phyloP scores from a whole-genome alignment of 1,139 yeast genomes.

The Saccharomyces hybrid region DNA sequence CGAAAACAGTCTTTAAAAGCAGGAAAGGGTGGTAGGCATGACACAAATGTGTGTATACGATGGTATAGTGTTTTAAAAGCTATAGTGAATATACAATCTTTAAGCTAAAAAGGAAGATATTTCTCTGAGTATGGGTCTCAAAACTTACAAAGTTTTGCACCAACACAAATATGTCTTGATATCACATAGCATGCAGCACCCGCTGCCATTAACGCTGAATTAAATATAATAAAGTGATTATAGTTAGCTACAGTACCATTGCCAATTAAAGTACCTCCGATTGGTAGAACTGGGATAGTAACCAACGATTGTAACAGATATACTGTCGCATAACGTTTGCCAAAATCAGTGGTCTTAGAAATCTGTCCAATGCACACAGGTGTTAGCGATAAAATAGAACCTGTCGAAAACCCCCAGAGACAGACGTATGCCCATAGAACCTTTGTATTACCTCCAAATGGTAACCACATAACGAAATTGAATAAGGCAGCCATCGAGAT shows the following conservation, averaged over 20 bases:
- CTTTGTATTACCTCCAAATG: slow-evolving; percentile 30
- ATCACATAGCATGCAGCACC: slow-evolving; percentile 25
- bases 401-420: slow-evolving; percentile 33
- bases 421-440: slow-evolving; percentile 33
- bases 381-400: slow-evolving; percentile 37
- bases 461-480: slow-evolving; percentile 31
- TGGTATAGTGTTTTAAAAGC: neutral
- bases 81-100: neutral
- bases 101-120: no score
- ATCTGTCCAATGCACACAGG: slow-evolving; percentile 48
- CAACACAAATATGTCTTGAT: slow-evolving; percentile 36
- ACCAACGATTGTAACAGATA: slow-evolving; percentile 41
- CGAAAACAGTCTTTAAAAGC: neutral
- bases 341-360: slow-evolving; percentile 43
- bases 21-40: neutral
- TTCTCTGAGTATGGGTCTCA: slow-evolving; percentile 1
- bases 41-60: neutral
- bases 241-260: slow-evolving; percentile 27
- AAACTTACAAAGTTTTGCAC: slow-evolving; percentile 24
- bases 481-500: slow-evolving; percentile 37
- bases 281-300: slow-evolving; percentile 41
- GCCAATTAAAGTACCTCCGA: slow-evolving; percentile 46
- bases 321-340: slow-evolving; percentile 43
- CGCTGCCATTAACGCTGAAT: slow-evolving; percentile 22
- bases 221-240: slow-evolving; percentile 27